Evolutionary conservation across 768 basidiomycete species (phyloP).

Genomic region (Leccinum incarnatum): DNA sequence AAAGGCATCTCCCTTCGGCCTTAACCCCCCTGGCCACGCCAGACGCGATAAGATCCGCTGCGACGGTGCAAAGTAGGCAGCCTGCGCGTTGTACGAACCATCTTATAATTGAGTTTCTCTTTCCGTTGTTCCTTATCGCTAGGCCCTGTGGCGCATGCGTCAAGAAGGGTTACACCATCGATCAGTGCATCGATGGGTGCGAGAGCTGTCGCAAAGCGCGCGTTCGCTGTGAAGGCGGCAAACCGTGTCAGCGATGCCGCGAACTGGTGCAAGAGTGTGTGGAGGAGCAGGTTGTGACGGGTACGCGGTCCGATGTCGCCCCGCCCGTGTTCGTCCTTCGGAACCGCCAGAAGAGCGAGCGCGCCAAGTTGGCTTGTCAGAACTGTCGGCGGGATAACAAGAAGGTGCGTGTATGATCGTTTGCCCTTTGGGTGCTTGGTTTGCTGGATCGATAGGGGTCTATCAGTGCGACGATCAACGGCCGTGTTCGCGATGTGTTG

Average conservation of each 20-base stretch:
- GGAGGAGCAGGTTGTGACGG: conserved; percentile 37
- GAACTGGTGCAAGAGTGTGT: conserved; percentile 42
- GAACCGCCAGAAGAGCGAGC: conserved; percentile 40
- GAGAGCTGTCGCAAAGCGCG: conserved; percentile 54
- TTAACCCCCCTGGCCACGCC: conserved; percentile 5
- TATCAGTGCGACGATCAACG: conserved; percentile 59
- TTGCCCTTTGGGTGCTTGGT: not conserved
- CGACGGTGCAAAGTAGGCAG: conserved; percentile 47
- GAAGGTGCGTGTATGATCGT: conserved; percentile 41
- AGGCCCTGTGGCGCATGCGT: conserved; percentile 61
- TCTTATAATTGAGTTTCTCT: conserved; percentile 1
- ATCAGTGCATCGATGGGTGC: conserved; percentile 62
- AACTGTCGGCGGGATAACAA: conserved; percentile 64
- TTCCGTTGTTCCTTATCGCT: not conserved
- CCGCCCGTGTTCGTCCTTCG: conserved; percentile 26
- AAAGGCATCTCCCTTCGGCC: not conserved
- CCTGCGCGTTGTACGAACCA: not conserved
- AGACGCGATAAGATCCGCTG: conserved; percentile 65
- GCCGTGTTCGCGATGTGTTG: conserved; percentile 58
- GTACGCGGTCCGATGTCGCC: conserved; percentile 23
- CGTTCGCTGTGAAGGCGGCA: conserved; percentile 40
- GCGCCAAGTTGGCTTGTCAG: conserved; percentile 58
- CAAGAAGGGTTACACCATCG: conserved; percentile 50
- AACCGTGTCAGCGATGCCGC: conserved; percentile 36
- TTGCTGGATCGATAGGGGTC: not conserved